Base-by-base conservation (phyloP, 1,139 yeast species). In the Suhomyces atakaporum region DNA sequence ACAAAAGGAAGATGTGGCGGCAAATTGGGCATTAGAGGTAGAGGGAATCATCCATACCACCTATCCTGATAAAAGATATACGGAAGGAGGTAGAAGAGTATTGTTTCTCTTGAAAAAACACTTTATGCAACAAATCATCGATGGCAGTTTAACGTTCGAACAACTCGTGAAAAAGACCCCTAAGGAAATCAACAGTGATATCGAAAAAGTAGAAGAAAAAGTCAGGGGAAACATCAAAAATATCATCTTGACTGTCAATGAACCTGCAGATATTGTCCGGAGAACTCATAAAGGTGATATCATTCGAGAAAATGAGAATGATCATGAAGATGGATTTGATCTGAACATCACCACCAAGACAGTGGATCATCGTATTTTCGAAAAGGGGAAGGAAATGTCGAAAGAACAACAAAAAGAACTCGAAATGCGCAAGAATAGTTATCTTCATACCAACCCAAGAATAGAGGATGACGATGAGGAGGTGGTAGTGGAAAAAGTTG, bases 281-380 rank as follows among this genome's bases (percentile, higher is more conserved):
- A 69, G 87, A 50, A 86, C 95, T 2, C 95, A 86, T 54, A 86
- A 84, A 55, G 96, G 96, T 20, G 96, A 88, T 44, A 92, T 86
- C 50, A 60, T 84, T 26, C 27, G 53, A 16, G 53, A 49, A 35
- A 47, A 72, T 35, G 60, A 61, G 24, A 54, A 59, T 32, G 52
- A 56, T 22, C 53, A 52, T 27, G 54, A 48, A 18, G 47, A 49
- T 9, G 62, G 58, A 10, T 55, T 57, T 27, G 68, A 63, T 32
- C 57, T 54, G 21, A 57, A 55, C 35, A 64, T 72, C 16, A 63
- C 69, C 19, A 63, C 71, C 35, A 57, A 64, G 32, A 62, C 72
- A 27, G 67, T 72, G 27, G 77, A 69, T 46, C 75, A 73, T 49
- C 49, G 75, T 29, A 48, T 63, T 12, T 67, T 68, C 41, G 53